Percentiles rank a stretch among this genome's conserved stretches.
Conservation (phyloP, 139 green algal species). For the Tetradesmus obliquus region DNA sequence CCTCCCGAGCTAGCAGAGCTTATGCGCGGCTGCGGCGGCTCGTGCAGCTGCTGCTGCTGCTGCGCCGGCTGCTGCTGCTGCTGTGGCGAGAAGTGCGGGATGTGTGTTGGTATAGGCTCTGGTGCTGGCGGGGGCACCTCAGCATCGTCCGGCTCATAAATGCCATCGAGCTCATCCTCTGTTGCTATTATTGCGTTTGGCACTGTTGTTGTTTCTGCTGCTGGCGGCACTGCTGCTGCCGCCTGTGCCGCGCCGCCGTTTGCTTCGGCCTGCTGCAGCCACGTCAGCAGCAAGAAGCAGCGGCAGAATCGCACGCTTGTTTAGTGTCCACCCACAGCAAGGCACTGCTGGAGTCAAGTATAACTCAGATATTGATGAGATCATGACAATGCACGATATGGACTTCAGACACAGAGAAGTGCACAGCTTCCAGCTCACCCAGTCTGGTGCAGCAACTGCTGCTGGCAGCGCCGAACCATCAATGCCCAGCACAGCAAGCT, state of each 20-base stretch:
- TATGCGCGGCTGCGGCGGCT: not conserved
- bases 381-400: not conserved
- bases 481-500: too few species aligned
- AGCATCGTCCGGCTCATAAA: not conserved
- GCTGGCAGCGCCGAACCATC: not conserved
- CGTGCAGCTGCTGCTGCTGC: slow-evolving; percentile 2
- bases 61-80: slow-evolving; percentile 1
- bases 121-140: not conserved
- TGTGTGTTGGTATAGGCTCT: not conserved
- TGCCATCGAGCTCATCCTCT: not conserved
- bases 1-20: not conserved
- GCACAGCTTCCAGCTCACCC: not conserved
- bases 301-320: not conserved
- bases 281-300: not conserved
- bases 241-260: slow-evolving; percentile 19
- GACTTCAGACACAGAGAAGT: not conserved
- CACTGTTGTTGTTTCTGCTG: slow-evolving; percentile 17
- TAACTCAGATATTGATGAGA: not conserved
- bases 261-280: slow-evolving; percentile 15
- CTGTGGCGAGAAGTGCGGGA: not conserved
- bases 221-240: not conserved
- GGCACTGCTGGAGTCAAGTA: not conserved
- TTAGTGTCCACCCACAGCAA: not conserved
- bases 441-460: not conserved
- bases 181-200: not conserved